Conservation (phyloP, 345 rosid species). For the Bruguiera gymnorhiza region DNA sequence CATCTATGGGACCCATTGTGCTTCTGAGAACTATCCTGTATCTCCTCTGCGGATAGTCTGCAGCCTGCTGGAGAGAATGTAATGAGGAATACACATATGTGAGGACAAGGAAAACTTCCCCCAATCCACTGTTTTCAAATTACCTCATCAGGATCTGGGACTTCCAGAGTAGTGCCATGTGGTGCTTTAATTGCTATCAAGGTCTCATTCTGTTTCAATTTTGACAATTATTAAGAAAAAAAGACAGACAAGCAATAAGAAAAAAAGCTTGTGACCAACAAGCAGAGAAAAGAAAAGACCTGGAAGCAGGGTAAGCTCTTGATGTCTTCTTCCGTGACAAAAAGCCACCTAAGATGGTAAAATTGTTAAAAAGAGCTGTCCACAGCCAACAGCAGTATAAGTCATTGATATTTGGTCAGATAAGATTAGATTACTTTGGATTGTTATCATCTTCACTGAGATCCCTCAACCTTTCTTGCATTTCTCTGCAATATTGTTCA, state of each 20-base stretch:
- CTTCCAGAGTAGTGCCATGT: conserved; percentile 96
- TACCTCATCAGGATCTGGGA: conserved; percentile 99
- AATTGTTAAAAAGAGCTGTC: conserved; percentile 24
- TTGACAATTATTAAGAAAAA: not conserved
- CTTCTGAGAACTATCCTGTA: conserved; percentile 92
- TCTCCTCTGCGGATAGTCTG: conserved; percentile 86
- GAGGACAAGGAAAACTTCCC: not conserved
- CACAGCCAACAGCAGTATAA: conserved; percentile 2
- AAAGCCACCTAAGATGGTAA: conserved; percentile 65
- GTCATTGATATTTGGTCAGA: conserved; percentile 4
- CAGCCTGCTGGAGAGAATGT: conserved; percentile 50
- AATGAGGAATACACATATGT: conserved; percentile 4
- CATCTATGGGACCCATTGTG: conserved; percentile 98
- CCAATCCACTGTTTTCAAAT: conserved; percentile 17
- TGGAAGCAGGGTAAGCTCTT: conserved; percentile 89
- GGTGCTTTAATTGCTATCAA: conserved; percentile 96
- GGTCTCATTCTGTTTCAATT: conserved; percentile 70
- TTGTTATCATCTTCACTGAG: conserved; percentile 89
- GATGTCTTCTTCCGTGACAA: conserved; percentile 95
- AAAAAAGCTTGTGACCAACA: conserved; percentile 1
- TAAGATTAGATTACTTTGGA: conserved; percentile 51
- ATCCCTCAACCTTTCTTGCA: conserved; percentile 83
- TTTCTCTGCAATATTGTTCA: conserved; percentile 55
- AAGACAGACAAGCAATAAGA: conserved; percentile 14
- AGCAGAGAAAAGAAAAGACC: conserved; percentile 38